These are phyloP conservation scores for Licmophora abbreviata DNA, from an alignment of 108 stramenopile species.

Conservation along the genomic window DNA sequence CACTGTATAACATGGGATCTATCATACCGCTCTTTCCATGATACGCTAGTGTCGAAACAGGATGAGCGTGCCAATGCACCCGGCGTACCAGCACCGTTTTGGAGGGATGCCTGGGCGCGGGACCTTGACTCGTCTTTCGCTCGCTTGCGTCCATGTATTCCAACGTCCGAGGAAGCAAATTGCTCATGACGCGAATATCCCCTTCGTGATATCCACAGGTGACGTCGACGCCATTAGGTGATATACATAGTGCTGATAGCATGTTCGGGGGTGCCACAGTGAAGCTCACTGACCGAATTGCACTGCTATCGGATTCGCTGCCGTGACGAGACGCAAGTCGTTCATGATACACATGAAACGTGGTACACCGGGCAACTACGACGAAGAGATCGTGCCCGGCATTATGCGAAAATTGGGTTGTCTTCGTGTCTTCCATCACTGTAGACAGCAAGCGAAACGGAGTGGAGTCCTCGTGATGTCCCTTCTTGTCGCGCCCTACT, in stretches of 20 bases:
- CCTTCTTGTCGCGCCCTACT: conserved; percentile 10
- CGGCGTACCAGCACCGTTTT: conserved; percentile 29
- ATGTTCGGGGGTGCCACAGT: conserved; percentile 15
- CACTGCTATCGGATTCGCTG: background rate
- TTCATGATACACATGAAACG: conserved; percentile 19
- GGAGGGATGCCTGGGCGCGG: conserved; percentile 32
- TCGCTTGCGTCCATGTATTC: conserved; percentile 11
- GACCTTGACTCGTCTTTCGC: background rate
- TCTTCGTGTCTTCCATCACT: background rate
- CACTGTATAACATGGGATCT: conserved; percentile 51
- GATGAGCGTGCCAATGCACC: conserved; percentile 79
- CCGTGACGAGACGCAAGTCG: background rate
- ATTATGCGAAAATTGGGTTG: background rate
- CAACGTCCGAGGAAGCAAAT: conserved; percentile 31
- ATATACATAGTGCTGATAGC: conserved; percentile 15
- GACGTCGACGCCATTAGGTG: conserved; percentile 27
- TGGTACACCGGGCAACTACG: conserved; percentile 13
- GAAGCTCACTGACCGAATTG: conserved; percentile 4
- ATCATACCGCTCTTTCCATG: conserved; percentile 14
- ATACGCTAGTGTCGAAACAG: conserved; percentile 47
- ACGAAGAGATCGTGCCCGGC: conserved; percentile 11
- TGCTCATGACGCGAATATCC: conserved; percentile 42
- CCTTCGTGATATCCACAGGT: conserved; percentile 42
- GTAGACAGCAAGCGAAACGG: conserved; percentile 21
- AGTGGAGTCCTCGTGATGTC: conserved; percentile 6